Evolutionary conservation across 192 early-diverging fungal genomes (phyloP).

Genomic region (Backusella mclennaniae): DNA sequence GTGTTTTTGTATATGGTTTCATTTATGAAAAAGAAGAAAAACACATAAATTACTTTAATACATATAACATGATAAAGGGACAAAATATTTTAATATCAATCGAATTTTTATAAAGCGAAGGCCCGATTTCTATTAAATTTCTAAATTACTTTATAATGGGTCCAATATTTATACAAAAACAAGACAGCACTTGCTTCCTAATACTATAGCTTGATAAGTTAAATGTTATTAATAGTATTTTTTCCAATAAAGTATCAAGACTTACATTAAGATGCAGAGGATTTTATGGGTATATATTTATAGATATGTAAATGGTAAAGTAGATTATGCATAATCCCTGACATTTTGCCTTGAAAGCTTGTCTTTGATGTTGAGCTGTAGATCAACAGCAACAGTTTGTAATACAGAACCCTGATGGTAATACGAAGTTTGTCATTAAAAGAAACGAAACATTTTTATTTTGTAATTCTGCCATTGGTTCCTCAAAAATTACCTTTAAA

Average conservation of each 20-base stretch:
- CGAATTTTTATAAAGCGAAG: neutral
- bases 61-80: neutral
- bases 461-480: neutral
- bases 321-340: neutral
- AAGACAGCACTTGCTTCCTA: neutral
- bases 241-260: neutral
- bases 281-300: neutral
- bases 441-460: neutral
- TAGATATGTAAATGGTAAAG: neutral
- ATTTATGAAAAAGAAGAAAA: neutral
- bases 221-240: conserved; percentile 3
- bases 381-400: neutral
- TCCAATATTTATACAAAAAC: neutral
- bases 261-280: neutral
- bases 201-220: neutral
- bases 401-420: neutral
- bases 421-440: conserved; percentile 1
- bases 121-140: neutral
- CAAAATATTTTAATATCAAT: neutral
- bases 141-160: neutral
- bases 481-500: conserved; percentile 5
- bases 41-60: neutral
- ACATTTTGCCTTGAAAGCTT: neutral
- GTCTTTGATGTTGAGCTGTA: neutral
- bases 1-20: neutral